A percentile compares a stretch with the other conserved stretches of the same genome.
Conservation (phyloP, 1,284 basidiomycete species). For the Termitomyces sp. region DNA sequence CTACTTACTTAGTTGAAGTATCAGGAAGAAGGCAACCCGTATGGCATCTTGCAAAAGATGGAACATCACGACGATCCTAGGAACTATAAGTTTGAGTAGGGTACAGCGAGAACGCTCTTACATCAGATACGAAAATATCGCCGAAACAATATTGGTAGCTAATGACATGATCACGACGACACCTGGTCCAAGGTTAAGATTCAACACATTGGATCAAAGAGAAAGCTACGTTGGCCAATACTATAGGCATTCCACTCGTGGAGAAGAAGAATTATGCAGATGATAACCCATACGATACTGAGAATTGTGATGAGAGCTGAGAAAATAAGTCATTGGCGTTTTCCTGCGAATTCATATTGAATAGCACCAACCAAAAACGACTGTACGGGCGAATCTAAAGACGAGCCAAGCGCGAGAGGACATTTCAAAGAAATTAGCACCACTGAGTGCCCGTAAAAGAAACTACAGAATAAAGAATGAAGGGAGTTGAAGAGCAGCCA, state of each 20-base stretch:
- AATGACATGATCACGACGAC: constrained; percentile 29
- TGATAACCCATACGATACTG: constrained; percentile 32
- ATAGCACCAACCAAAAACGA: constrained; percentile 21
- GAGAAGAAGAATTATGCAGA: constrained; percentile 35
- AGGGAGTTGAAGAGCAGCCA: constrained; percentile 17
- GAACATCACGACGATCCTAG: constrained; percentile 44
- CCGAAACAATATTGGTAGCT: constrained; percentile 31
- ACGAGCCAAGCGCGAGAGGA: constrained; percentile 22
- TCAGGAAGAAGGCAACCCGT: constrained; percentile 31
- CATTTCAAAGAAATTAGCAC: constrained; percentile 13
- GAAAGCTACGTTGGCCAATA: constrained; percentile 30
- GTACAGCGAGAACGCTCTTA: constrained; percentile 20
- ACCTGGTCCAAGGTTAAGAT: constrained; percentile 13
- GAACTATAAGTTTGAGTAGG: neutral
- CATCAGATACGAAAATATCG: constrained; percentile 45
- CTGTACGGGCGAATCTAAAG: constrained; percentile 20
- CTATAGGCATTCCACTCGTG: constrained; percentile 35
- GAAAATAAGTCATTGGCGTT: neutral
- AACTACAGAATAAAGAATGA: constrained; percentile 16
- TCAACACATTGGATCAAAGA: neutral
- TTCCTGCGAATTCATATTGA: neutral
- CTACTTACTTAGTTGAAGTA: constrained; percentile 32
- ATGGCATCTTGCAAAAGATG: constrained; percentile 38
- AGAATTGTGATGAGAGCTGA: constrained; percentile 36
- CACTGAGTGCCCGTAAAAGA: neutral